Conservation (phyloP, 192 early-diverging fungal species). For the Chytriomyces sp. region DNA sequence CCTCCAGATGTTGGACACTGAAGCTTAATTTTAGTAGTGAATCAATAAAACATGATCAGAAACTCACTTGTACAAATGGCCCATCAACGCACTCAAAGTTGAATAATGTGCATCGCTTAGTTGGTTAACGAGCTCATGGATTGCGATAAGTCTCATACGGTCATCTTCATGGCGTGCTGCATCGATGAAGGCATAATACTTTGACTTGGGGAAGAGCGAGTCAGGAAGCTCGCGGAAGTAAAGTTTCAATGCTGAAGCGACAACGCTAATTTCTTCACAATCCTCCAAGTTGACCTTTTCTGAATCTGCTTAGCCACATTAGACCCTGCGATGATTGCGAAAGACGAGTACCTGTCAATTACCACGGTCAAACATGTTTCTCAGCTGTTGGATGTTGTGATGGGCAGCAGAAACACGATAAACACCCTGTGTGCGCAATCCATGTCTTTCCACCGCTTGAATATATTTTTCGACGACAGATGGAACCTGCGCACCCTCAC, state of each 20-base stretch:
- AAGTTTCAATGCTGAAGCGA: slow-evolving; percentile 85
- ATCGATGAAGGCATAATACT: slow-evolving; percentile 70
- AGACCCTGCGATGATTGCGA: background rate
- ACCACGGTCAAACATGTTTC: slow-evolving; percentile 74
- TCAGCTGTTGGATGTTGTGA: slow-evolving; percentile 72
- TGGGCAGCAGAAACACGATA: slow-evolving; percentile 88
- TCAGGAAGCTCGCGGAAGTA: slow-evolving; percentile 96
- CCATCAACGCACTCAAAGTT: slow-evolving; percentile 77
- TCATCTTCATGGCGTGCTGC: slow-evolving; percentile 77
- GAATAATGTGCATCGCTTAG: slow-evolving; percentile 82
- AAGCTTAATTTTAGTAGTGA: slow-evolving; percentile 14
- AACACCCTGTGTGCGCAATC: slow-evolving; percentile 66
- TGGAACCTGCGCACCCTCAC: slow-evolving; percentile 76
- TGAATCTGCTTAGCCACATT: slow-evolving; percentile 46
- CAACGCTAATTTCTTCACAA: slow-evolving; percentile 77
- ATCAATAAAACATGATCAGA: slow-evolving; percentile 24
- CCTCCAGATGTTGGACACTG: slow-evolving; percentile 76
- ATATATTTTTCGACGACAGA: slow-evolving; percentile 78
- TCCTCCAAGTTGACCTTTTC: slow-evolving; percentile 67
- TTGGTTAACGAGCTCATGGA: slow-evolving; percentile 74
- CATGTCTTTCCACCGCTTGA: slow-evolving; percentile 77
- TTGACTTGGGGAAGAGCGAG: slow-evolving; percentile 70
- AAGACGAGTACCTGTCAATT: background rate
- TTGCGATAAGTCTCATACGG: slow-evolving; percentile 56
- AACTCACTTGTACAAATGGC: slow-evolving; percentile 76